Percentiles rank a stretch among this genome's conserved stretches.
Evolutionary conservation across 495 filamentous ascomycete species (phyloP).

Genomic region (Penicillium egyptiacum): DNA sequence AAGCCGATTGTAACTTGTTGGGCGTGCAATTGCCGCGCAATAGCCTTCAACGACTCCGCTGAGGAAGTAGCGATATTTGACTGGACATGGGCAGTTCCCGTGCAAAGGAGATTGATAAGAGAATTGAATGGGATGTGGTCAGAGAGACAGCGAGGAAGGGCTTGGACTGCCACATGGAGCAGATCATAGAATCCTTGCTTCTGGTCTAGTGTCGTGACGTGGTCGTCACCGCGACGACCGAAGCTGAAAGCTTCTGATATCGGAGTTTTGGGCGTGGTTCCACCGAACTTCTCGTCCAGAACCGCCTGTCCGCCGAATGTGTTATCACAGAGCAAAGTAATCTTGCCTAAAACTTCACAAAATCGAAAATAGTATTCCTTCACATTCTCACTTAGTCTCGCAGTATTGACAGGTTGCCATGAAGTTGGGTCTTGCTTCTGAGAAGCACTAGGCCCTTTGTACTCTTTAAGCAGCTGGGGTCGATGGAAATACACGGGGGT

Average conservation of each 20-base stretch:
- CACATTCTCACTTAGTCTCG: slow-evolving; percentile 69
- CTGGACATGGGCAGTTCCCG: slow-evolving; percentile 93
- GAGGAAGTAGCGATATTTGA: slow-evolving; percentile 90
- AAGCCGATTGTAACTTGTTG: slow-evolving; percentile 97
- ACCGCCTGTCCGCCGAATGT: slow-evolving; percentile 95
- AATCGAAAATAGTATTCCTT: slow-evolving; percentile 85
- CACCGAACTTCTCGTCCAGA: slow-evolving; percentile 89
- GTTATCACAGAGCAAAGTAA: slow-evolving; percentile 93
- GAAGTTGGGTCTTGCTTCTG: slow-evolving; percentile 31
- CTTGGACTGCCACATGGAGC: slow-evolving; percentile 92
- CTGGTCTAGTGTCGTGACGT: slow-evolving; percentile 70
- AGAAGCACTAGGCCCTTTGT: slow-evolving; percentile 32
- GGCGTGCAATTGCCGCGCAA: slow-evolving; percentile 88
- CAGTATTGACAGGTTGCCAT: slow-evolving; percentile 72
- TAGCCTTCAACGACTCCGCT: slow-evolving; percentile 88
- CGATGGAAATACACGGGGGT: slow-evolving; percentile 38
- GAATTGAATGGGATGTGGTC: slow-evolving; percentile 90
- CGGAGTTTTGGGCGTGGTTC: slow-evolving; percentile 85
- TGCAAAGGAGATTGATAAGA: slow-evolving; percentile 92
- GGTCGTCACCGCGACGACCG: slow-evolving; percentile 75
- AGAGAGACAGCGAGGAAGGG: slow-evolving; percentile 87
- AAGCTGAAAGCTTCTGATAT: slow-evolving; percentile 95
- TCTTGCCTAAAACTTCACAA: slow-evolving; percentile 92
- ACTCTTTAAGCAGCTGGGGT: slow-evolving; percentile 43
- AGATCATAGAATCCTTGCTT: slow-evolving; percentile 96